A percentile compares a stretch with the other conserved stretches of the same genome.
Evolutionary conservation across 495 filamentous ascomycete species (phyloP).

Genomic region (Podospora didyma): DNA sequence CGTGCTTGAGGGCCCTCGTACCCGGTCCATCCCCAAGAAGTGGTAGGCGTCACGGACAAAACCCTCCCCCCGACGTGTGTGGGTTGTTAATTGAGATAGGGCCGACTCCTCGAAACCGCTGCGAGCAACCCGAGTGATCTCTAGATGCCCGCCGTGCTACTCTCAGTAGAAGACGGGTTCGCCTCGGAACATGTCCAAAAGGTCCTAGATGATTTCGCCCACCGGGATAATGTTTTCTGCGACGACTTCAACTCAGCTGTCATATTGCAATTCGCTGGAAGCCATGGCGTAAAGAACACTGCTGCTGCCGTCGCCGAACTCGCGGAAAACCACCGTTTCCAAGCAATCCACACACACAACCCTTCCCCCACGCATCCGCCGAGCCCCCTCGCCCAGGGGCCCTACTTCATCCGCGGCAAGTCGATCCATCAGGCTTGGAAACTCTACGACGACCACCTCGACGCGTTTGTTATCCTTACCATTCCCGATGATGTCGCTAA

Average conservation of each 20-base stretch:
- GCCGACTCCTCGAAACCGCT: not conserved
- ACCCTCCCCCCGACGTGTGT: not conserved
- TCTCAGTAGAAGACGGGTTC: not conserved
- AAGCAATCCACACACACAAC: not conserved
- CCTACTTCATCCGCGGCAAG: constrained; percentile 6
- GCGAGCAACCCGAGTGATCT: not conserved
- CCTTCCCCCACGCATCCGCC: not conserved
- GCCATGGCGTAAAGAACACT: not conserved
- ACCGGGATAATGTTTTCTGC: not conserved
- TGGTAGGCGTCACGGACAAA: not conserved
- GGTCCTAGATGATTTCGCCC: not conserved
- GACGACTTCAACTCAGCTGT: not conserved
- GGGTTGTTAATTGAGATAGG: not conserved
- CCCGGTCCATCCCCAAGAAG: not conserved
- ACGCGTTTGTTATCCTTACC: not conserved
- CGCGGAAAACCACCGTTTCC: not conserved
- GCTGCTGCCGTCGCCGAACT: not conserved
- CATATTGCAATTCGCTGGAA: not conserved
- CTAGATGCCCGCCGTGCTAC: not conserved
- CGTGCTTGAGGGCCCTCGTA: not conserved
- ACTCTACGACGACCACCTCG: not conserved
- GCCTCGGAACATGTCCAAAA: not conserved
- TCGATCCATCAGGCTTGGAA: constrained; percentile 5
- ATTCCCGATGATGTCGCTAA: not conserved
- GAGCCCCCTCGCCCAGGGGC: not conserved